A percentile compares a stretch with the other conserved stretches of the same genome.
These are phyloP conservation scores for Metschnikowia drakensbergensis DNA, from an alignment of 805 yeast species.

Conservation along the genomic window DNA sequence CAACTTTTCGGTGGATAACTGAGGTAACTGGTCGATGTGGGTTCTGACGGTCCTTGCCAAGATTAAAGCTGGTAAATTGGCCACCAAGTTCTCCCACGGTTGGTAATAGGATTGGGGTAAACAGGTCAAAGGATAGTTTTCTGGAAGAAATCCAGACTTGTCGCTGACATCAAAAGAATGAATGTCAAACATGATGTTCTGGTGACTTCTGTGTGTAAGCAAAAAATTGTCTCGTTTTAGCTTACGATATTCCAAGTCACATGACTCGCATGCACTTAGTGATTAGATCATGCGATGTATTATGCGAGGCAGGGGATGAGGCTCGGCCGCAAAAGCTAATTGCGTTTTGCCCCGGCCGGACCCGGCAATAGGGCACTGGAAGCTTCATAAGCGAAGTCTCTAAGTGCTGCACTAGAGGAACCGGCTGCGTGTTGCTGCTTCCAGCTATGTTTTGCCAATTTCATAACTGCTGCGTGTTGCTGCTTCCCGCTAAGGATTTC, in stretches of 20 bases:
- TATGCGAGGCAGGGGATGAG: not conserved
- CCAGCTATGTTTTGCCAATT: not conserved
- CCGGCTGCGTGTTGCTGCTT: not conserved
- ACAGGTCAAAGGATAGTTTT: conserved; percentile 53
- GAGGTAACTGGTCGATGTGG: conserved; percentile 63
- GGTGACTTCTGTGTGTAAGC: not conserved
- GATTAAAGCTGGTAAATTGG: conserved; percentile 67
- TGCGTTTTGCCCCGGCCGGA: not conserved
- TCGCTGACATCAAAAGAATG: conserved; percentile 69
- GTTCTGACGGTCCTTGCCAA: conserved; percentile 58
- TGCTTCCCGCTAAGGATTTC: not conserved
- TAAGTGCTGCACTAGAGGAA: not conserved
- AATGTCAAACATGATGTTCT: conserved; percentile 23
- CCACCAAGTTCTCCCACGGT: conserved; percentile 75
- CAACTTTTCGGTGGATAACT: conserved; percentile 48
- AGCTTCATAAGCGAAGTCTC: too few relatives aligned
- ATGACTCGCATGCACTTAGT: not conserved
- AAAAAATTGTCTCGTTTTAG: conserved; percentile 3
- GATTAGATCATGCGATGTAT: not conserved
- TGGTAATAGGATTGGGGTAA: conserved; percentile 60
- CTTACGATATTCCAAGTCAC: conserved; percentile 2
- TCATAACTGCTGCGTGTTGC: conserved; percentile 1
- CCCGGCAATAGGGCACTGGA: not conserved
- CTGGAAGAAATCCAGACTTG: conserved; percentile 76
- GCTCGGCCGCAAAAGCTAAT: not conserved